Evolutionary conservation across 1,139 yeast species (phyloP), one percentile per base, ranked within the genome.

Genomic region (Candida pseudocylindracea): DNA sequence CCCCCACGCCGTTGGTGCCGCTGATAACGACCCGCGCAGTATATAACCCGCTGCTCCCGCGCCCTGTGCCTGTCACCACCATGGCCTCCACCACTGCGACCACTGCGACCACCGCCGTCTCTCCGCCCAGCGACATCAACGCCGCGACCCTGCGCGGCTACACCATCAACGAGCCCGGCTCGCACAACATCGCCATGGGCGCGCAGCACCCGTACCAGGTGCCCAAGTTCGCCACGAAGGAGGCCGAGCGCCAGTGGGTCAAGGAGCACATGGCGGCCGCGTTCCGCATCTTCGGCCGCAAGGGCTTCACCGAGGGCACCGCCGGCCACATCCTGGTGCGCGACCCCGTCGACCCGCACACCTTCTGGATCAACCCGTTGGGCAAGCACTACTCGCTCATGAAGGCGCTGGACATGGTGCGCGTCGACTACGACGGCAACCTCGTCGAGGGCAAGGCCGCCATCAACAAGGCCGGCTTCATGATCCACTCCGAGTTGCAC

Each of bases 281-380:
- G 1, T 79, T 78, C 53, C 60, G 92, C 37, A 67, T 73, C 2
- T 75, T 78, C 49, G 79, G 79, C 7, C 62, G 88, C 41, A 67
- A 65, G 41, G 80, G 79, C 10, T 78, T 56, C 49, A 59, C 71
- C n/a, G 80, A 74, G 48, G 92, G 92, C 9, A 50, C 69, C 13
- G 81, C 92, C 1, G 92, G 92, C 27, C 92, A 78, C 46, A 75
- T 78, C 34, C 72, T 85, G 2, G 62, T 78, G 10, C 62, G 85
- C 39, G 92, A 78, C 44, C 91, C 92, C 3, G 68, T 74, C 30
- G 67, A 71, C 38, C 69, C 73, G 15, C 49, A 59, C 29, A 72
- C 81, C 2, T 76, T 76, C 46, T 76, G 91, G 88, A 73, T 75
- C 47, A 75, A 75, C 48, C 88, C 88, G 2, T 51, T 76, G 36